phyloP scores from a whole-genome alignment of 148 eudicot genomes.

The Selenicereus undatus region DNA sequence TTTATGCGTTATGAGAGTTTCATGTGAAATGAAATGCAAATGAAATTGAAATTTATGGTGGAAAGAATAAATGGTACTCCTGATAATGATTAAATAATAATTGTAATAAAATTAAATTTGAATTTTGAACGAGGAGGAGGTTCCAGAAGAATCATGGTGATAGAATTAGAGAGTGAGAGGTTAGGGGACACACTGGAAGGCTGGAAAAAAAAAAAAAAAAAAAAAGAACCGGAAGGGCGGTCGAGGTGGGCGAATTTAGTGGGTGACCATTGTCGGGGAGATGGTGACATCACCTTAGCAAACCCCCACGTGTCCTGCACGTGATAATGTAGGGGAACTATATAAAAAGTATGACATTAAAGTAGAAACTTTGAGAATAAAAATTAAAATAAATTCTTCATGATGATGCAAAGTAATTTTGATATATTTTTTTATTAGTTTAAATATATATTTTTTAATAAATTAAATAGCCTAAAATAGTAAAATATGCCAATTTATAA shows the following conservation, averaged over 20 bases:
- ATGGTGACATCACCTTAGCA: background rate
- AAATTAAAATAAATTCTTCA: too few species aligned
- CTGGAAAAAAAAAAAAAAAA: too few species aligned
- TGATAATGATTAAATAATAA: background rate
- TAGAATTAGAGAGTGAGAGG: background rate
- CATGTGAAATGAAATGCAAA: background rate
- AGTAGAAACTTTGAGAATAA: too few species aligned
- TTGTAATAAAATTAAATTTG: background rate
- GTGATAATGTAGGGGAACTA: background rate
- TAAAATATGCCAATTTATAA: background rate
- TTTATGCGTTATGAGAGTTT: background rate
- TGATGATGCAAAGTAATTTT: too few species aligned
- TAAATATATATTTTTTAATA: too few species aligned
- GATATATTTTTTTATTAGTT: too few species aligned
- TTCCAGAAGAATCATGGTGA: slow-evolving; percentile 1
- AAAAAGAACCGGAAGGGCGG: background rate
- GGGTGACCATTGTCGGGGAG: background rate
- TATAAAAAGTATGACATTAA: too few species aligned
- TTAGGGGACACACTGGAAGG: background rate
- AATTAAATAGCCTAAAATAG: too few species aligned
- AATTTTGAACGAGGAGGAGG: background rate
- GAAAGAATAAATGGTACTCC: background rate
- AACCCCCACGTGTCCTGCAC: background rate
- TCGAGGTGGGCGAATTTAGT: background rate
- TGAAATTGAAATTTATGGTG: slow-evolving; percentile 1